A percentile compares a stretch with the other conserved stretches of the same genome.
These are phyloP conservation scores for Microthlaspi erraticum DNA, from an alignment of 345 rosid genomes.

Conservation along the genomic window DNA sequence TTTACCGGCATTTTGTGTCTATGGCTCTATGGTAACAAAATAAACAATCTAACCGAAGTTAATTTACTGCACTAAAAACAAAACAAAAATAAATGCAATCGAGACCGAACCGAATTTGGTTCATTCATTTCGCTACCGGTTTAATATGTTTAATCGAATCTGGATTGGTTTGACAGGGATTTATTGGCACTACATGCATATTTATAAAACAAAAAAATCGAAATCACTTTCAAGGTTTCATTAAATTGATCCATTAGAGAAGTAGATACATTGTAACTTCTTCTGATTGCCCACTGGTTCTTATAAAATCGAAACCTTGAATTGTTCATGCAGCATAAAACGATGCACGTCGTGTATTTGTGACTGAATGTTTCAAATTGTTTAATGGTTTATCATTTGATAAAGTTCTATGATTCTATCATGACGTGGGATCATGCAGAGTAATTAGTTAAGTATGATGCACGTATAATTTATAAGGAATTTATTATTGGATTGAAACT, in stretches of 20 bases:
- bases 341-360: constrained; percentile 20
- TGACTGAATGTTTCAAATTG: background rate
- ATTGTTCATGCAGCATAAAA: constrained; percentile 2
- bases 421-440: constrained; percentile 26
- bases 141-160: background rate
- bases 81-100: background rate
- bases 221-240: background rate
- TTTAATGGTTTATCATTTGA: background rate
- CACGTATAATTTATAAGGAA: background rate
- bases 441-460: background rate
- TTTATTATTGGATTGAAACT: background rate
- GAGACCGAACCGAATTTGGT: background rate
- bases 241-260: background rate
- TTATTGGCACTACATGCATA: background rate
- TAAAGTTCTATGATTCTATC: background rate
- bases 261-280: background rate
- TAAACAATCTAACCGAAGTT: background rate
- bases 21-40: background rate
- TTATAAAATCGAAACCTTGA: background rate
- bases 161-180: background rate
- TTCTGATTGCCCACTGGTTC: background rate
- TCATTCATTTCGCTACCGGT: background rate
- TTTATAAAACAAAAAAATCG: no score
- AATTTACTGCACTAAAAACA: background rate
- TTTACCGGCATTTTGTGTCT: background rate